A percentile compares a stretch with the other conserved stretches of the same genome.
phyloP scores from a whole-genome alignment of 495 filamentous ascomycete genomes.

The Neurospora pannonica region DNA sequence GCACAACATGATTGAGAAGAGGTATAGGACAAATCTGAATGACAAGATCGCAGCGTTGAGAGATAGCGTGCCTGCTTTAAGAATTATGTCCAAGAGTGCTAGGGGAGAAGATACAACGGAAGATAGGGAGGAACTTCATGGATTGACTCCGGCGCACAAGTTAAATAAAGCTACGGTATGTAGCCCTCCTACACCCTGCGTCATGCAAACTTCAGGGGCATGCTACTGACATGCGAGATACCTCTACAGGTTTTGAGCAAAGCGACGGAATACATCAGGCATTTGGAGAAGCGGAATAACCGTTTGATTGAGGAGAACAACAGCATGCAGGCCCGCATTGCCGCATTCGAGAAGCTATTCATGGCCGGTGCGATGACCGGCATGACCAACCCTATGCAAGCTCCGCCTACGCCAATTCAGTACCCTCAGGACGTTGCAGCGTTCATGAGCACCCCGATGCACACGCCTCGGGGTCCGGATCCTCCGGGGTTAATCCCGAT shows the following conservation, averaged over 20 bases:
- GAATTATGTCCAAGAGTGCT: constrained; percentile 60
- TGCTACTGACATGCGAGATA: constrained; percentile 1
- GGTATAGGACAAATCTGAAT: constrained; percentile 91
- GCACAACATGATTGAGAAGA: constrained; percentile 96
- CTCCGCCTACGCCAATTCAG: constrained; percentile 37
- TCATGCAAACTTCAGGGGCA: background rate
- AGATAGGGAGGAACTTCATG: constrained; percentile 70
- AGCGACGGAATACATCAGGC: constrained; percentile 90
- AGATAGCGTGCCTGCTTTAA: constrained; percentile 80
- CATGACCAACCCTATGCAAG: constrained; percentile 33
- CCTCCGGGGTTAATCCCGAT: constrained; percentile 67
- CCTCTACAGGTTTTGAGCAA: constrained; percentile 61
- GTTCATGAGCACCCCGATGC: constrained; percentile 26
- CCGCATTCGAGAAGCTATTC: constrained; percentile 60
- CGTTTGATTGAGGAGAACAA: constrained; percentile 71
- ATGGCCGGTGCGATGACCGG: constrained; percentile 49
- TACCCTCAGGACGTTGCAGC: constrained; percentile 29
- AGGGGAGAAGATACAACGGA: constrained; percentile 58
- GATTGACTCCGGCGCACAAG: constrained; percentile 73
- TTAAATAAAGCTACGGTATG: constrained; percentile 86
- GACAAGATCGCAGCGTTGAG: constrained; percentile 90
- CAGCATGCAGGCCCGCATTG: constrained; percentile 58
- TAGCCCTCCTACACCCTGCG: background rate
- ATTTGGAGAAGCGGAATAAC: constrained; percentile 83
- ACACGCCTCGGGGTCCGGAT: constrained; percentile 20